Percentiles rank a stretch among this genome's conserved stretches.
phyloP scores from a whole-genome alignment of 2,329 filamentous ascomycete species.

The Aspergillus texensis region DNA sequence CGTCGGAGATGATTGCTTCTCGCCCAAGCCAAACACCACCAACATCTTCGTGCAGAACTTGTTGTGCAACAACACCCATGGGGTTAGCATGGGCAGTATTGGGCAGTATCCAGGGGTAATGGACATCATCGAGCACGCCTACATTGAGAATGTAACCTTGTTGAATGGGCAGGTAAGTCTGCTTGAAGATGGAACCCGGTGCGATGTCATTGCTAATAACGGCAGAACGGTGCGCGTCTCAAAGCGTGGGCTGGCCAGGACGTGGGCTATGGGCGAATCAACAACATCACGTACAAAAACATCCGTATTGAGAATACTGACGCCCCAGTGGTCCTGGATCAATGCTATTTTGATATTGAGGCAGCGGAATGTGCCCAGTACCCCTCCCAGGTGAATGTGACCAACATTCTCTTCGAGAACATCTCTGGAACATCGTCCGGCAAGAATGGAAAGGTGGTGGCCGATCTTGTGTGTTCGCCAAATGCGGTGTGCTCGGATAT shows the following conservation, averaged over 20 bases:
- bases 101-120: slow-evolving; percentile 60
- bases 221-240: slow-evolving; percentile 58
- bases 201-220: slow-evolving; percentile 27
- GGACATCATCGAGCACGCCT: slow-evolving; percentile 60
- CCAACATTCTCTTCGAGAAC: slow-evolving; percentile 62
- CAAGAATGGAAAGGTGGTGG: slow-evolving; percentile 58
- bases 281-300: slow-evolving; percentile 65
- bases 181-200: background rate
- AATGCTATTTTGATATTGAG: slow-evolving; percentile 65
- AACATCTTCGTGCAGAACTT: slow-evolving; percentile 62
- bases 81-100: slow-evolving; percentile 61
- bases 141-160: slow-evolving; percentile 62
- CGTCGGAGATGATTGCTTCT: slow-evolving; percentile 64
- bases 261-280: slow-evolving; percentile 62
- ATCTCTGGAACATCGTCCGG: slow-evolving; percentile 61
- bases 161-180: slow-evolving; percentile 49
- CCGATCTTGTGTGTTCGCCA: slow-evolving; percentile 58
- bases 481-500: slow-evolving; percentile 62
- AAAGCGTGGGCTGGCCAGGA: slow-evolving; percentile 64
- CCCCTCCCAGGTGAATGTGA: slow-evolving; percentile 61
- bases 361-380: slow-evolving; percentile 54
- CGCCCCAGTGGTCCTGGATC: slow-evolving; percentile 60
- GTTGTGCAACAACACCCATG: slow-evolving; percentile 63
- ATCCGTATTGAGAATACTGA: slow-evolving; percentile 63
- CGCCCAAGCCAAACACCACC: slow-evolving; percentile 61